Evolutionary conservation across 495 filamentous ascomycete genomes (phyloP).

Genomic region (Aspergillus mulundensis): DNA sequence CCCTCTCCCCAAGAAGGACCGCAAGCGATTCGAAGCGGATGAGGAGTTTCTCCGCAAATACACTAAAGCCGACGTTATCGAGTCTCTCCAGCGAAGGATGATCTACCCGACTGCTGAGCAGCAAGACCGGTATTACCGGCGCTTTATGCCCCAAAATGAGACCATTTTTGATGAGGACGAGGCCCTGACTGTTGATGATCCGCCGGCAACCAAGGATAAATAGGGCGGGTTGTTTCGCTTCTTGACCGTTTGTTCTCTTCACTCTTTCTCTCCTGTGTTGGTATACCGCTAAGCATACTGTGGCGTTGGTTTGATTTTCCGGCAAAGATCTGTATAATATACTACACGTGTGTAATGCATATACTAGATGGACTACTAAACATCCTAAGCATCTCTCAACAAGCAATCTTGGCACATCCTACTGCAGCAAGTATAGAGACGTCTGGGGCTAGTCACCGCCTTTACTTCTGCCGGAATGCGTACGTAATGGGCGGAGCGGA

Average conservation of each 20-base stretch:
- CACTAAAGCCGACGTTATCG: slow-evolving; percentile 21
- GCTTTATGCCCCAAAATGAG: background rate
- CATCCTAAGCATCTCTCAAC: background rate
- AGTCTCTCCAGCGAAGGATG: slow-evolving; percentile 9
- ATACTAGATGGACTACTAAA: background rate
- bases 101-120: slow-evolving; percentile 26
- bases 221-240: background rate
- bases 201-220: background rate
- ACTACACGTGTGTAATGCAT: background rate
- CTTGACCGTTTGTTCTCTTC: background rate
- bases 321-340: background rate
- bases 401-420: too few relatives aligned
- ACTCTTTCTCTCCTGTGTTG: background rate
- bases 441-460: slow-evolving; percentile 12
- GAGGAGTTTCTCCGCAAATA: slow-evolving; percentile 31
- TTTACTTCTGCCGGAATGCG: slow-evolving; percentile 24
- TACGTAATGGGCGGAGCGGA: slow-evolving; percentile 34
- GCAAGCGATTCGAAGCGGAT: slow-evolving; percentile 20
- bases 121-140: slow-evolving; percentile 14
- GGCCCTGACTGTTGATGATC: background rate
- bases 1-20: slow-evolving; percentile 26
- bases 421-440: background rate
- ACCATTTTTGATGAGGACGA: background rate
- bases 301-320: slow-evolving; percentile 16
- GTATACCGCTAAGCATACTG: slow-evolving; percentile 5